A percentile compares a stretch with the other conserved stretches of the same genome.
phyloP scores from a whole-genome alignment of 1,284 basidiomycete genomes.

The Heterobasidion annosum region DNA sequence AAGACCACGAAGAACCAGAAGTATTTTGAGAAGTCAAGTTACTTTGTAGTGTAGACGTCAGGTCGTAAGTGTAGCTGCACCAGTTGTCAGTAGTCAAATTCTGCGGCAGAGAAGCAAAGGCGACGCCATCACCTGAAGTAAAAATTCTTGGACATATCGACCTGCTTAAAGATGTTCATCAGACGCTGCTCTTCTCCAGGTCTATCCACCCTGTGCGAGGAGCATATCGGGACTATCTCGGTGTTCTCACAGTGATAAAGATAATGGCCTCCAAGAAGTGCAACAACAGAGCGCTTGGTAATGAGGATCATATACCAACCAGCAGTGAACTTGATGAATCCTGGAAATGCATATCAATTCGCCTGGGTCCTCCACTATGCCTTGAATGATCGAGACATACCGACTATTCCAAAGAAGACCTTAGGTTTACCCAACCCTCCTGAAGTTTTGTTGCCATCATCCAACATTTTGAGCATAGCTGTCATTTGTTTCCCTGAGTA shows the following conservation, averaged over 20 bases:
- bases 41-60: constrained; percentile 91
- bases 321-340: constrained; percentile 85
- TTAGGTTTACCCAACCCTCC: constrained; percentile 83
- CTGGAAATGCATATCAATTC: constrained; percentile 25
- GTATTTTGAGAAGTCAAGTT: constrained; percentile 65
- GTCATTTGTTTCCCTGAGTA: constrained; percentile 89
- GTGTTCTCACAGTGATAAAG: constrained; percentile 96
- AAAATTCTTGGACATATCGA: constrained; percentile 98
- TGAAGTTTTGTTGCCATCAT: constrained; percentile 84
- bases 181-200: constrained; percentile 79
- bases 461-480: constrained; percentile 87
- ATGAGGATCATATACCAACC: constrained; percentile 92
- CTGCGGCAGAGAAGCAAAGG: no score
- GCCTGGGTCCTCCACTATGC: neutral
- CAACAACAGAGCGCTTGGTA: constrained; percentile 86
- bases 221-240: constrained; percentile 70
- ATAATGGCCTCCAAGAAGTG: constrained; percentile 93
- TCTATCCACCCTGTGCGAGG: constrained; percentile 73
- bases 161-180: constrained; percentile 92
- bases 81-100: no score
- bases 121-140: constrained; percentile 77
- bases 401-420: constrained; percentile 73
- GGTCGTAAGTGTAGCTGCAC: constrained; percentile 87
- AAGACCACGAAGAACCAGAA: constrained; percentile 42
- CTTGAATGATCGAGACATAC: constrained; percentile 28